These are phyloP conservation scores for Aspergillus sp. DNA, from an alignment of 2,329 filamentous ascomycete genomes.

Conservation along the genomic window DNA sequence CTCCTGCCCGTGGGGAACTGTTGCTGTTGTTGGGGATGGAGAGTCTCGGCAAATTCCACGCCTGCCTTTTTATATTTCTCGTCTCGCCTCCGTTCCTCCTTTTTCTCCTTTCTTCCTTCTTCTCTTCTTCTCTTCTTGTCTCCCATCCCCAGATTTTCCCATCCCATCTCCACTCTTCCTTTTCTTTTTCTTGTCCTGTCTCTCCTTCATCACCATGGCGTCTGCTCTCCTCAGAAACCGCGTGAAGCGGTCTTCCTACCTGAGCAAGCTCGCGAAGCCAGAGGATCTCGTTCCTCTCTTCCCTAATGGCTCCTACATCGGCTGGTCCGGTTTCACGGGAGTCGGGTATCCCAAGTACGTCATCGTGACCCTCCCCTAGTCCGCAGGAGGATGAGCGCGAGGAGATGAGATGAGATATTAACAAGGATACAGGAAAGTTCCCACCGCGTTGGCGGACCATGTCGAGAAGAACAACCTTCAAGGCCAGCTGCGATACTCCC, in stretches of 20 bases:
- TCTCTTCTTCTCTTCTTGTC: neutral
- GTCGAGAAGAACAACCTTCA: slow-evolving; percentile 80
- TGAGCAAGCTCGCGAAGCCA: slow-evolving; percentile 70
- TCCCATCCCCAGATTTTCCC: slow-evolving; percentile 2
- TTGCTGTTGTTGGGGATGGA: too few relatives aligned
- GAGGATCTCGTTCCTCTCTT: slow-evolving; percentile 75
- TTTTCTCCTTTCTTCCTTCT: too few relatives aligned
- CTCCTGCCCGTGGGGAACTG: too few relatives aligned
- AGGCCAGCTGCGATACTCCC: slow-evolving; percentile 73
- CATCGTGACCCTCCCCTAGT: neutral
- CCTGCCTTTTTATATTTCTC: too few relatives aligned
- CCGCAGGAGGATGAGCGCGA: neutral
- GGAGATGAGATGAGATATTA: neutral
- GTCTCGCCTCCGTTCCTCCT: too few relatives aligned
- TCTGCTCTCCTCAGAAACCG: slow-evolving; percentile 69
- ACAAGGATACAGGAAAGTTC: slow-evolving; percentile 57
- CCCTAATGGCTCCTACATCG: slow-evolving; percentile 76
- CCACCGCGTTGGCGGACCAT: slow-evolving; percentile 75
- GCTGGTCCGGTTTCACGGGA: slow-evolving; percentile 86
- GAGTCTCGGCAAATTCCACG: too few relatives aligned
- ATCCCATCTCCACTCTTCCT: slow-evolving; percentile 9
- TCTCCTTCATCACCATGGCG: slow-evolving; percentile 41
- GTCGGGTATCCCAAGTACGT: slow-evolving; percentile 79
- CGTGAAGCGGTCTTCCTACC: slow-evolving; percentile 64
- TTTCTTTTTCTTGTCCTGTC: neutral